Evolutionary conservation across 768 basidiomycete genomes (phyloP).

Genomic region (Lactarius sanguifluus): DNA sequence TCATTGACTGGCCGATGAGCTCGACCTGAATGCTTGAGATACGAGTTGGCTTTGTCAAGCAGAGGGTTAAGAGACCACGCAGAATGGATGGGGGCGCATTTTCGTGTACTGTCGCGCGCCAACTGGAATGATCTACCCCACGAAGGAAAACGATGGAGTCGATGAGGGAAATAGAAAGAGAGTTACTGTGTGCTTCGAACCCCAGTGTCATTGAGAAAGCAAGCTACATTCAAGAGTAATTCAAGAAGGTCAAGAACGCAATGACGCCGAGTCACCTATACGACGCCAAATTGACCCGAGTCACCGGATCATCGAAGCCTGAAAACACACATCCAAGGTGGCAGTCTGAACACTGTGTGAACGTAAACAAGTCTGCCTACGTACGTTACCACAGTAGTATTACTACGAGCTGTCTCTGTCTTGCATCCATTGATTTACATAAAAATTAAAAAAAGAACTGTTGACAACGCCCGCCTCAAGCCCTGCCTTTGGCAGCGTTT

Average conservation of each 20-base stretch:
- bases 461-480: too few species aligned
- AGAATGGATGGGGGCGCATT: conserved; percentile 53
- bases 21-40: conserved; percentile 84
- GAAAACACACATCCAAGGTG: not conserved
- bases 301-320: not conserved
- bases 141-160: conserved; percentile 57
- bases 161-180: conserved; percentile 46
- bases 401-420: too few species aligned
- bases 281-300: not conserved
- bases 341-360: too few species aligned
- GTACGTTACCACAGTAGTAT: not conserved
- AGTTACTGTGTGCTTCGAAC: conserved; percentile 30
- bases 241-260: not conserved
- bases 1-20: conserved; percentile 67
- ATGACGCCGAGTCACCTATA: not conserved
- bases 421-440: too few species aligned
- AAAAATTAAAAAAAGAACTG: too few species aligned
- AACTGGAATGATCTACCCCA: conserved; percentile 39
- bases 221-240: not conserved
- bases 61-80: conserved; percentile 63
- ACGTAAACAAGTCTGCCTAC: not conserved
- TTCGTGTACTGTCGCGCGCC: conserved; percentile 34
- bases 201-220: not conserved
- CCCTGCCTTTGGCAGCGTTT: too few species aligned
- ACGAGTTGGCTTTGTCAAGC: conserved; percentile 72